Percentiles rank a stretch among this genome's conserved stretches.
These are phyloP conservation scores for Candida xyloterini DNA, from an alignment of 805 yeast species.

Conservation along the genomic window DNA sequence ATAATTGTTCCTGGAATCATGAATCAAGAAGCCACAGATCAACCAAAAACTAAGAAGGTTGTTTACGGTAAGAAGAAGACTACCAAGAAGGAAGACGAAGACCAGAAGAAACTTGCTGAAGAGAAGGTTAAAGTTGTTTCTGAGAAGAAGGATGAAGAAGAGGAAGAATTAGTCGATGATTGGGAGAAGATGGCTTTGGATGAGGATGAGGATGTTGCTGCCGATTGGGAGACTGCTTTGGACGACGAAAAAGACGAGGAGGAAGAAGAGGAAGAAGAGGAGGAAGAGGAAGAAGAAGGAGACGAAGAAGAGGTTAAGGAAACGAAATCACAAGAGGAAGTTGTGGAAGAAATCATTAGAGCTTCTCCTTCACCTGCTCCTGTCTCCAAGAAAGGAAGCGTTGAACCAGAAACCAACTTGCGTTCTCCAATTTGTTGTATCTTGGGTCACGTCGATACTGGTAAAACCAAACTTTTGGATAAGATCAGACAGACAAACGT, in stretches of 20 bases:
- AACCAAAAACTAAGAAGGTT: constrained; percentile 57
- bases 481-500: constrained; percentile 98
- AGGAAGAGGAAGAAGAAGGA: constrained; percentile 31
- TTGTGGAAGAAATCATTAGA: constrained; percentile 29
- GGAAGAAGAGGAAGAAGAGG: constrained; percentile 34
- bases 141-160: constrained; percentile 34
- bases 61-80: constrained; percentile 63
- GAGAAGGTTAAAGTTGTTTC: constrained; percentile 21
- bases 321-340: constrained; percentile 18
- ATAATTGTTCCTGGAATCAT: constrained; percentile 73
- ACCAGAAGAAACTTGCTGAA: constrained; percentile 27
- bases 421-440: constrained; percentile 99
- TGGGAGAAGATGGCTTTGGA: constrained; percentile 76
- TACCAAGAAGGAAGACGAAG: constrained; percentile 33
- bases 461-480: constrained; percentile 95
- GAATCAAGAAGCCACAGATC: constrained; percentile 17
- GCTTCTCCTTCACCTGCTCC: constrained; percentile 15
- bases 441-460: constrained; percentile 99
- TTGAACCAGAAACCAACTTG: constrained; percentile 44
- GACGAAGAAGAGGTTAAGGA: constrained; percentile 30
- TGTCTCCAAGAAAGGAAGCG: constrained; percentile 20
- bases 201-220: constrained; percentile 51
- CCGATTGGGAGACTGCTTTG: constrained; percentile 47
- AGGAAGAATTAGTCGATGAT: constrained; percentile 60
- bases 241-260: constrained; percentile 29